Evolutionary conservation across 1,139 yeast species (phyloP), one percentile per base, ranked within the genome.

Genomic region (Scheffersomyces segobiensis): DNA sequence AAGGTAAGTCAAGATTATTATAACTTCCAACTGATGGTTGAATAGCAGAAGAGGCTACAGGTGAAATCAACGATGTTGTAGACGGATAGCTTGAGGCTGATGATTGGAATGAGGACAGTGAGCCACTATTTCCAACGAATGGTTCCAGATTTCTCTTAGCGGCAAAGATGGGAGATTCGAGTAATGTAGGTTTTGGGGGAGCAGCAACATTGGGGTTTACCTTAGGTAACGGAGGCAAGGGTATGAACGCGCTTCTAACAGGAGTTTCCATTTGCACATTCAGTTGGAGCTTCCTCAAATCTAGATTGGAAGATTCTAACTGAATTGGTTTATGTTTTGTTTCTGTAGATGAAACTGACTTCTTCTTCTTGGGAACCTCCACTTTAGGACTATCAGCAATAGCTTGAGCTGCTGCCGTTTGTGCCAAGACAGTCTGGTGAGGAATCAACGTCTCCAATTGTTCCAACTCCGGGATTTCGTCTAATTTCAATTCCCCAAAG

Each of bases 401-500:
- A 32, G 42, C 42, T 14, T 32, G 42, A 32, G 42, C 42, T 12
- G 42, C 42, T 7, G 42, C 42, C 17, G 42, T 32, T 32, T 32
- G 42, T 7, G 42, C 42, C 42, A 32, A 32, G 17, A 32, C 42
- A 4, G 42, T 32, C 42, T 7, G 42, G 24, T 48, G 24, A 48
- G 50, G 50, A 19, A 48, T 21, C 14, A 48, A 48, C 17, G 50
- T 20, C n/a, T 48, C 50, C 18, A 20, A 22, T 19, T 20, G 22
- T 48, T 48, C 50, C 17, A 48, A 50, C 24, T 56, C 60, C 46
- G 54, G 58, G 5, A 65, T 57, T 48, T 73, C 80, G 63, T 78
- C 81, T 60, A 77, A 71, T 57, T 71, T 72, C 61, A 89, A 78
- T 71, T 86, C 85, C 1, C 96, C 96, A 74, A 86, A 91, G 3